These are phyloP conservation scores for Populus hybrid DNA, from an alignment of 441 rosid genomes.

Conservation along the genomic window DNA sequence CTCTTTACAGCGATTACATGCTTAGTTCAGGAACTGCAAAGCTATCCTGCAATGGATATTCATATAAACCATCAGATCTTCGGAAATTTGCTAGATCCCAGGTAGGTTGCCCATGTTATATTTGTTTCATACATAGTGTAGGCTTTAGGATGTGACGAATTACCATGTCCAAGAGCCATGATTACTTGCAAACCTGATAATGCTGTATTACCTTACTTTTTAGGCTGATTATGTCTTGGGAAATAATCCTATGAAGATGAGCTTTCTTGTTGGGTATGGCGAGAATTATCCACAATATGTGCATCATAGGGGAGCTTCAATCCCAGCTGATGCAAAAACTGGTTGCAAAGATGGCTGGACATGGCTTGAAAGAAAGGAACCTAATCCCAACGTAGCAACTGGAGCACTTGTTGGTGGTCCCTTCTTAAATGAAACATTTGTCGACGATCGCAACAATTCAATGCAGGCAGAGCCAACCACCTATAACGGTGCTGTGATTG, in stretches of 20 bases:
- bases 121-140: background rate
- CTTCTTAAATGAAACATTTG: constrained; percentile 72
- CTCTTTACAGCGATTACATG: constrained; percentile 93
- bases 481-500: constrained; percentile 80
- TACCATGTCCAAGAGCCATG: background rate
- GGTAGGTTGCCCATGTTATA: constrained; percentile 38
- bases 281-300: constrained; percentile 71
- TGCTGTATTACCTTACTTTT: background rate
- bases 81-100: constrained; percentile 79
- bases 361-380: constrained; percentile 60
- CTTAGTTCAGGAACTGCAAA: constrained; percentile 63
- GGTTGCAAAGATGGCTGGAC: constrained; percentile 76
- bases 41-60: constrained; percentile 55
- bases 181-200: constrained; percentile 1
- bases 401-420: constrained; percentile 97
- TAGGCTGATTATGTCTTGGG: constrained; percentile 96
- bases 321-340: constrained; percentile 67
- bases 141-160: background rate
- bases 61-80: constrained; percentile 78
- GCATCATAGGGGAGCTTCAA: constrained; percentile 98
- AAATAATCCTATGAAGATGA: constrained; percentile 68
- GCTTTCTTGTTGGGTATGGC: constrained; percentile 92
- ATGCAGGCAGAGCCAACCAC: constrained; percentile 93
- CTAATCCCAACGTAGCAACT: constrained; percentile 77
- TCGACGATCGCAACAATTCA: constrained; percentile 67